Evolutionary conservation across 2,329 filamentous ascomycete genomes (phyloP), one percentile per base, ranked within the genome.

Genomic region (Chrysoporthe cubensis): DNA sequence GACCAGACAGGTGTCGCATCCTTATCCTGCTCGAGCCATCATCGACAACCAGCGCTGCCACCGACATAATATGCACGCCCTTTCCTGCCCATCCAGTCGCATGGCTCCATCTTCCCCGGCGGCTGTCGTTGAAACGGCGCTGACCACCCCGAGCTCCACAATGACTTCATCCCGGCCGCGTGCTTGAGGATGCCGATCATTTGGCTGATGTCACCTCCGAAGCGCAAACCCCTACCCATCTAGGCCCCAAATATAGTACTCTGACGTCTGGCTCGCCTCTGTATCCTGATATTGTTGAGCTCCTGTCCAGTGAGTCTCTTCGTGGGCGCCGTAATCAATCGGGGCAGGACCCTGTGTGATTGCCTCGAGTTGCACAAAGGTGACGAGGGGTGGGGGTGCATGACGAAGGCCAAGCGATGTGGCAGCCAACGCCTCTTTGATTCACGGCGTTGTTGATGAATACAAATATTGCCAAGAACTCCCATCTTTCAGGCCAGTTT

Each of bases 121-220:
- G 26, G 13, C 26, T 16, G 26, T 48, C 7, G 40, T 66, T 62
- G 32, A 56, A 37, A 16, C 34, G 57, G 37, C 56, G 52, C 42
- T 21, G 21, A 34, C 8, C 26, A 16, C 8, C 16, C 8, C 26
- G 50, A 6, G 44, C 59, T 37, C 67, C 65, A 59, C 44, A 63
- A 56, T 68, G 66, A 68, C 60, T 62, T 66, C 63, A 66, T 61
- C n/a, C 34, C 42, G 56, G 40, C 54, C 48, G 43, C 60, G 50
- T 13, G 32, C 50, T 16, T 21, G 50, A 54, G 37, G 32, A 54
- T 26, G 50, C 21, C 26, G 50, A 54, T 54, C 50, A 13, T 13
- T 13, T 46, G 37, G 8, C 65, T 68, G 66, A 68, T 68, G 66
- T 68, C 66, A 68, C 65, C n/a, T 44, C 26, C 5, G 58, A 34